phyloP scores from a whole-genome alignment of 495 filamentous ascomycete species.

The Penicillium lagena region DNA sequence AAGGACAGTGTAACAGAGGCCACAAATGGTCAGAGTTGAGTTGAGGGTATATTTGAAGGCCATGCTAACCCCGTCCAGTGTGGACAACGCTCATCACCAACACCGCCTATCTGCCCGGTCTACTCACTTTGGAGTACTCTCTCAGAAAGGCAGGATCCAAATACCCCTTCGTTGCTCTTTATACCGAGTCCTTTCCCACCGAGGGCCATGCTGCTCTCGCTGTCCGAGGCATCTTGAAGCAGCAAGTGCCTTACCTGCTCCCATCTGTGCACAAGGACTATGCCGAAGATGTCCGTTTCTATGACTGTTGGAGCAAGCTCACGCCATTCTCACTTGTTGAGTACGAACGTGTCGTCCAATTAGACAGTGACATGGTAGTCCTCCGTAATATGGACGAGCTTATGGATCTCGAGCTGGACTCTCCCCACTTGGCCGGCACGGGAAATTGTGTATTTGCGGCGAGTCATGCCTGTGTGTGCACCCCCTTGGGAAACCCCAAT shows the following conservation, averaged over 20 bases:
- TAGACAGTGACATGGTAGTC: slow-evolving; percentile 84
- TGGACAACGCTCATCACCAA: slow-evolving; percentile 82
- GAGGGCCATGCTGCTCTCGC: slow-evolving; percentile 59
- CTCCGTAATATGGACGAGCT: slow-evolving; percentile 78
- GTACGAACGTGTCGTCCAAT: slow-evolving; percentile 66
- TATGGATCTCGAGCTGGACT: slow-evolving; percentile 67
- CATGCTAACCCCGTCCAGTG: slow-evolving; percentile 29
- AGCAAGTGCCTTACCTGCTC: slow-evolving; percentile 56
- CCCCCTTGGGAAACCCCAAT: slow-evolving; percentile 71
- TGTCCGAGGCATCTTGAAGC: slow-evolving; percentile 53
- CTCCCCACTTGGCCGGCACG: slow-evolving; percentile 39
- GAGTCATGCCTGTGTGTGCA: slow-evolving; percentile 75
- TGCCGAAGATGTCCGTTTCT: slow-evolving; percentile 62
- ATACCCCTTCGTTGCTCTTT: slow-evolving; percentile 72
- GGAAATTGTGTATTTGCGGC: slow-evolving; percentile 63
- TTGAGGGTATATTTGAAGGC: too few relatives aligned
- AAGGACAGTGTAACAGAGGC: too few relatives aligned
- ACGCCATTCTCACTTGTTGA: slow-evolving; percentile 62
- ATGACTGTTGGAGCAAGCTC: slow-evolving; percentile 83
- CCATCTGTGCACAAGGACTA: slow-evolving; percentile 52
- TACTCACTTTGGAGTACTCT: slow-evolving; percentile 65
- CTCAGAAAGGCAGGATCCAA: slow-evolving; percentile 50
- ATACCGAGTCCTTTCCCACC: slow-evolving; percentile 61
- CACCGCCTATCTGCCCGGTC: slow-evolving; percentile 63
- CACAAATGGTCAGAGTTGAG: too few relatives aligned